Evolutionary conservation across 2,329 filamentous ascomycete species (phyloP), one percentile per base, ranked within the genome.

Genomic region (Rutstroemia sp.): DNA sequence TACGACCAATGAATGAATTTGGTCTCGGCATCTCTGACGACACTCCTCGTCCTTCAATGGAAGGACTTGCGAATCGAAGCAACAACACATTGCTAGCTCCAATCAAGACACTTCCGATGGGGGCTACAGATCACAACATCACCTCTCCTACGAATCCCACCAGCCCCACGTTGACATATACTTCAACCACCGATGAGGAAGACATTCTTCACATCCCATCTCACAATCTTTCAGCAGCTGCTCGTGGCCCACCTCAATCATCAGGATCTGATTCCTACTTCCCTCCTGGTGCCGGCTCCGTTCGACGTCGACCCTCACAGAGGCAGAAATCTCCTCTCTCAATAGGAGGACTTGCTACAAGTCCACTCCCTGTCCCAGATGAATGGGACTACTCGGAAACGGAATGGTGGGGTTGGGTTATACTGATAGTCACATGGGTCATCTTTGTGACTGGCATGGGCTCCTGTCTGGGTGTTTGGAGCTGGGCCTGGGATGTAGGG

Each of bases 401-500:
- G 0, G 92, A 94, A 66, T 95, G 89, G 85, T 99, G 94, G 92
- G 94, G 94, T 0, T 99, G 92, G 90, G 86, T 96, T 7, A 87
- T 99, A 48, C 76, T 99, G 34, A 75, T 88, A 42, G 86, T 89
- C 48, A 99, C 95, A 0, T 99, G 95, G 94, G 75, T 95, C 46
- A 91, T 96, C 25, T 97, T 99, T 70, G 91, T 97, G 19, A 83
- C 94, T 0, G 94, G 94, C 34, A 97, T 99, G 88, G 94, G 94
- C 53, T 95, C 89, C 51, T 96, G 91, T 70, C 79, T 97, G 47
- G 92, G 88, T 21, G 84, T 97, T 21, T 99, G 94, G 94, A 94
- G 86, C 71, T 99, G 94, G 94, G 94, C 94, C 2, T 99, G 94
- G 94, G 92, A 97, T 74, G 92, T 97, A 2, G 92, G 92, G 47